phyloP scores from a whole-genome alignment of 371 early-diverging fungal species.

The Thermomucor indicae-seudaticae region DNA sequence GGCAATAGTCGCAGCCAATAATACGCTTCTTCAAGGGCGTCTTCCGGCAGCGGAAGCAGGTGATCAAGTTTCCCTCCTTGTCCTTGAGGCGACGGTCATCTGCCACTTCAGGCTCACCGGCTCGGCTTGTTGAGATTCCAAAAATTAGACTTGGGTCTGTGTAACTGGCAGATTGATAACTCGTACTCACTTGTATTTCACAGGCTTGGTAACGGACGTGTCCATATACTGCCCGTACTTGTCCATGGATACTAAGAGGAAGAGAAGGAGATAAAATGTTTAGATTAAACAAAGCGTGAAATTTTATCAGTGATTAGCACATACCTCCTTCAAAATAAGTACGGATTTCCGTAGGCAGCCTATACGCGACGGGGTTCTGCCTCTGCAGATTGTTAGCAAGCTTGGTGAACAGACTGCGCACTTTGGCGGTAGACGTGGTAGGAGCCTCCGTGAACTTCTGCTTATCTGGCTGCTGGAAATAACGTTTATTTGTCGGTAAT shows the following conservation, averaged over 20 bases:
- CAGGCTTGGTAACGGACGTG: slow-evolving; percentile 29
- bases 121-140: slow-evolving; percentile 8
- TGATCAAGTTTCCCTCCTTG: slow-evolving; percentile 45
- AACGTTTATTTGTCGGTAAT: no score
- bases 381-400: slow-evolving; percentile 34
- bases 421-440: no score
- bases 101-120: slow-evolving; percentile 30
- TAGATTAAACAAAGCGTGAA: neutral
- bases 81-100: slow-evolving; percentile 50
- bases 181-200: slow-evolving; percentile 23
- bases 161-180: slow-evolving; percentile 10
- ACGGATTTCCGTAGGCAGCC: slow-evolving; percentile 42
- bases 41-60: slow-evolving; percentile 62
- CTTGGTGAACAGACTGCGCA: slow-evolving; percentile 29
- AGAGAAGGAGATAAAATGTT: no score
- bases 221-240: slow-evolving; percentile 58
- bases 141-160: slow-evolving; percentile 1
- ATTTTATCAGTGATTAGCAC: neutral
- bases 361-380: slow-evolving; percentile 45
- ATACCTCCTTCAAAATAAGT: slow-evolving; percentile 53
- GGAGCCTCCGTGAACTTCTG: no score
- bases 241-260: slow-evolving; percentile 45
- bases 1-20: slow-evolving; percentile 83
- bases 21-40: slow-evolving; percentile 51
- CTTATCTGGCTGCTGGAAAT: no score